A percentile compares a stretch with the other conserved stretches of the same genome.
phyloP scores from a whole-genome alignment of 176 grass and related monocot species.

The Saccharum spontaneum region DNA sequence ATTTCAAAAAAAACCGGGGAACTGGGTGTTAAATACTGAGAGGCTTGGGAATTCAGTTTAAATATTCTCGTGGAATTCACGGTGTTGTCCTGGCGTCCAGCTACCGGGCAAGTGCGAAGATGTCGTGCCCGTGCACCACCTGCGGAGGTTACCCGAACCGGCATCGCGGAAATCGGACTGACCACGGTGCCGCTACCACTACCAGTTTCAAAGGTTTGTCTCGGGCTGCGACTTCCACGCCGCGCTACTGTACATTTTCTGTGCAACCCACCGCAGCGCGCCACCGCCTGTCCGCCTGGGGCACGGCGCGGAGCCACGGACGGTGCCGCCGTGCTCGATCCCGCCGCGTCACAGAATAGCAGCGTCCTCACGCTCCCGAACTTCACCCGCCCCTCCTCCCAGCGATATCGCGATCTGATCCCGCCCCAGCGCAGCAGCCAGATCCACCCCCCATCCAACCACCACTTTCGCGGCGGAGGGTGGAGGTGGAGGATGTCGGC shows the following conservation, averaged over 20 bases:
- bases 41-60: too few relatives aligned
- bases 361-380: background rate
- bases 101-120: background rate
- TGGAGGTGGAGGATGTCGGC: slow-evolving; percentile 35
- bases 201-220: slow-evolving; percentile 30
- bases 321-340: background rate
- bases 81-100: too few relatives aligned
- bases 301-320: background rate
- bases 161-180: slow-evolving; percentile 10
- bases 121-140: background rate
- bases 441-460: slow-evolving; percentile 31
- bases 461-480: slow-evolving; percentile 20
- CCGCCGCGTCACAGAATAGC: background rate
- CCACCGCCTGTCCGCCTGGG: slow-evolving; percentile 7
- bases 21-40: too few relatives aligned
- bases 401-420: slow-evolving; percentile 41
- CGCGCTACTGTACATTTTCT: background rate
- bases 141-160: background rate
- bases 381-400: background rate
- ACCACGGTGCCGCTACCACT: slow-evolving; percentile 1
- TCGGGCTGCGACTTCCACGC: background rate
- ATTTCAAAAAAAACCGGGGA: too few relatives aligned
- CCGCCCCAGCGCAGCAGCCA: slow-evolving; percentile 19
- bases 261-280: background rate
- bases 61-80: too few relatives aligned